Conservation (phyloP, 495 filamentous ascomycete genomes). For the Pseudevernia furfuracea region DNA sequence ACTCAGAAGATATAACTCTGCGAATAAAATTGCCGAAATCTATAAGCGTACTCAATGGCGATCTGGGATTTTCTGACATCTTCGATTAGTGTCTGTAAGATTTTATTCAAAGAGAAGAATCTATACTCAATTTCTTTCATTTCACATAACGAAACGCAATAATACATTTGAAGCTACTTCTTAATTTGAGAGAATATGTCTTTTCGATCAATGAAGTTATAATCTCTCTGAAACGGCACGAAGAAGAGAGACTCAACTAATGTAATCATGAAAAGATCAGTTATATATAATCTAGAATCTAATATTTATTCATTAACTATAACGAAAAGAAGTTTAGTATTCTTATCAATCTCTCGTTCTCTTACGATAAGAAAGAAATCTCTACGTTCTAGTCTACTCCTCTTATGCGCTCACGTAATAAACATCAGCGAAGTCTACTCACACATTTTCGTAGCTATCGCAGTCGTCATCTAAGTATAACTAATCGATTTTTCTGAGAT, state of each 20-base stretch:
- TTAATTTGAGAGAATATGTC: constrained; percentile 4
- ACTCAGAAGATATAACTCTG: constrained; percentile 9
- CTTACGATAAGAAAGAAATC: neutral
- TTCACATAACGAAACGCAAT: neutral
- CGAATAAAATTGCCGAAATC: neutral
- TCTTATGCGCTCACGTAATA: neutral
- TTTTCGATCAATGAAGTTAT: constrained; percentile 6
- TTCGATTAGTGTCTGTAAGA: neutral
- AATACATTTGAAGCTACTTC: constrained; percentile 1
- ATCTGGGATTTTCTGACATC: constrained; percentile 17
- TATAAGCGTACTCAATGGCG: constrained; percentile 6
- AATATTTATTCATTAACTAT: neutral
- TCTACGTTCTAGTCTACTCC: neutral
- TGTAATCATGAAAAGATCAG: neutral
- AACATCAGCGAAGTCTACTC: neutral
- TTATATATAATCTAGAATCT: neutral
- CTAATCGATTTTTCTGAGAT: neutral
- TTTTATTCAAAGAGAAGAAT: neutral
- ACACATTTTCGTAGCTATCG: neutral
- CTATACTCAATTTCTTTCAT: neutral
- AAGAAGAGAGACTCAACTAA: constrained; percentile 4
- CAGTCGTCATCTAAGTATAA: neutral
- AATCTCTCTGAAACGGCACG: constrained; percentile 6
- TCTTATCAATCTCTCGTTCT: neutral
- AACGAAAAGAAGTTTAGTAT: neutral